Conservation (phyloP, 345 rosid genomes). For the Eucalyptus camaldulensis region DNA sequence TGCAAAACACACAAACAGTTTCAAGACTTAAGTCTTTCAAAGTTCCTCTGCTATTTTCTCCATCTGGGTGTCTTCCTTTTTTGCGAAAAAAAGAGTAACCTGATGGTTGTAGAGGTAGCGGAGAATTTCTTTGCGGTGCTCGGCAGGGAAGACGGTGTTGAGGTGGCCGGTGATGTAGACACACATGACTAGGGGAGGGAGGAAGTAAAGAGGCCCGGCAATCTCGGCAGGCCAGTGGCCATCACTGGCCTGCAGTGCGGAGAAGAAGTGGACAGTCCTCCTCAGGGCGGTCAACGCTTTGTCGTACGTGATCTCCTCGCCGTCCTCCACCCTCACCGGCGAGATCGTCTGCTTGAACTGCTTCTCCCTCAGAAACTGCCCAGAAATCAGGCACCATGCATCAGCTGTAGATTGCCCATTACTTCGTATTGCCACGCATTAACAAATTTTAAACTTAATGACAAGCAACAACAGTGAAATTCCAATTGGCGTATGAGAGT, state of each 20-base stretch:
- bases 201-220: conserved; percentile 18
- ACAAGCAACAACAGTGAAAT: not conserved
- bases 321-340: conserved; percentile 7
- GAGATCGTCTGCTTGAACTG: conserved; percentile 9
- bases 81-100: not conserved
- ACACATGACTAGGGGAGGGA: conserved; percentile 14
- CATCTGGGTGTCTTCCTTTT: not conserved
- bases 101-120: conserved; percentile 19
- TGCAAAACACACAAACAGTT: not conserved
- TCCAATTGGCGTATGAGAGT: not conserved
- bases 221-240: conserved; percentile 32
- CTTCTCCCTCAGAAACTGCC: conserved; percentile 13
- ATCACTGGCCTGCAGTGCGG: conserved; percentile 17
- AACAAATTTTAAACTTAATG: not conserved
- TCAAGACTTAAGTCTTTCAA: not conserved
- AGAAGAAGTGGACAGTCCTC: conserved; percentile 13
- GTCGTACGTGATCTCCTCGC: conserved; percentile 8
- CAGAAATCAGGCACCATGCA: not conserved
- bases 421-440: not conserved
- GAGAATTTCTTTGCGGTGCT: conserved; percentile 18
- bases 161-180: conserved; percentile 22
- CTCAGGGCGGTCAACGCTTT: not conserved
- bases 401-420: not conserved
- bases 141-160: conserved; percentile 2
- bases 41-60: not conserved